Evolutionary conservation across 1,139 yeast species (phyloP), one percentile per base, ranked within the genome.

Genomic region (Sugiyamaella japonica): DNA sequence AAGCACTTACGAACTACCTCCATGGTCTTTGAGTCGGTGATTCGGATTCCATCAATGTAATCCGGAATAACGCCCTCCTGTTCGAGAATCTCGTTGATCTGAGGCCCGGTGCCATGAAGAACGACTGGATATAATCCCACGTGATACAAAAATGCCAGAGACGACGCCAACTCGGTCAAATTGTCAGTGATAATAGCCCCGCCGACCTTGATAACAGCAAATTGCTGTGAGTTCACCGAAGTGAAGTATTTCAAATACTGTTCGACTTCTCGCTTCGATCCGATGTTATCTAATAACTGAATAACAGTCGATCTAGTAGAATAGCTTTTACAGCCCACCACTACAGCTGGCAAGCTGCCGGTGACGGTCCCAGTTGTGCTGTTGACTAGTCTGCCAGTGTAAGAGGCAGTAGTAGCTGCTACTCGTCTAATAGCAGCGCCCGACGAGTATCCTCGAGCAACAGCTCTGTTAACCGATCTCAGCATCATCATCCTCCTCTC

Each of bases 21-120:
- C 98, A 93, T 93, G 39, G 99, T 93, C 64, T 86, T 84, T 56
- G 90, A 86, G 71, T 95, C 95, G 25, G 99, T 93, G 70, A 93
- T 89, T 68, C 99, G 84, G 65, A 95, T 93, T 15, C 99, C 99
- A 68, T 93, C 98, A 61, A 86, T 87, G 71, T 93, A 93, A 63
- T 88, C 91, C 1, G 99, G 99, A 70, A 89, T 97, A 41, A 95
- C 90, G 29, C 97, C 97, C 71, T 89, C 96, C 51, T 86, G 85
- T 73, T 93, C 99, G 59, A 93, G 79, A 63, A 90, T 82, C 65
- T 88, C 96, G 69, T 93, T 93, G 74, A 93, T 95, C 73, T 93
- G 99, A 10, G 99, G 99, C 25, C 99, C 99, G 1, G 99, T 93
- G 42, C 99, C 99, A 70, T 93, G 99, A 58, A 95, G 80, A 20